Evolutionary conservation across 202 grass and related monocot species (phyloP).

Genomic region (Musa balbisiana): DNA sequence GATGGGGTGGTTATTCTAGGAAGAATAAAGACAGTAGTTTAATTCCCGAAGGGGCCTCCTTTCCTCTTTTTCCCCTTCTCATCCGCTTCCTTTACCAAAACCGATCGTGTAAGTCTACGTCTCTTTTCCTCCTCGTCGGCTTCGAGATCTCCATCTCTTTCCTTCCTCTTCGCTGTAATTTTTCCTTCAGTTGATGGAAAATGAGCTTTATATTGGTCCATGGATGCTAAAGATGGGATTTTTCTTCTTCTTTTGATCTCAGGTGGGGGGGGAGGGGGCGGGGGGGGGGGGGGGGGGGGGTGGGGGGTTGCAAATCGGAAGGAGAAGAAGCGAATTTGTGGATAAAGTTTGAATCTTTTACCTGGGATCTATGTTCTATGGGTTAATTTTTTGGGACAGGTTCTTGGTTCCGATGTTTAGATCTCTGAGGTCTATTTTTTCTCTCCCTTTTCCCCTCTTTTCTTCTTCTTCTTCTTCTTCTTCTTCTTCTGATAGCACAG

Average conservation of each 20-base stretch:
- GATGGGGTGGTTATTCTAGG: constrained; percentile 6
- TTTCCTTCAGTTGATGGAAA: not conserved
- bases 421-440: not conserved
- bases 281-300: not conserved
- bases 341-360: constrained; percentile 2
- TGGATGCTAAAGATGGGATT: not conserved
- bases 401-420: not conserved
- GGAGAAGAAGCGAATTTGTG: not conserved
- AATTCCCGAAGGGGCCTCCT: constrained; percentile 30
- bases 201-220: not conserved
- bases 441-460: not conserved
- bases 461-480: not conserved
- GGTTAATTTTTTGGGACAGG: constrained; percentile 1
- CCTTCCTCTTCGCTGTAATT: constrained; percentile 2
- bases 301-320: not conserved
- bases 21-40: constrained; percentile 6
- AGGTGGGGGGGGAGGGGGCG: not conserved
- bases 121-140: too few relatives aligned
- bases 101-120: constrained; percentile 1
- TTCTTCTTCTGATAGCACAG: not conserved
- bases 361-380: not conserved
- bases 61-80: not conserved
- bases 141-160: constrained; percentile 1
- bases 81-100: not conserved
- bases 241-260: constrained; percentile 4